Conservation (phyloP, 1,284 basidiomycete species). For the Tylopilus sp. region DNA sequence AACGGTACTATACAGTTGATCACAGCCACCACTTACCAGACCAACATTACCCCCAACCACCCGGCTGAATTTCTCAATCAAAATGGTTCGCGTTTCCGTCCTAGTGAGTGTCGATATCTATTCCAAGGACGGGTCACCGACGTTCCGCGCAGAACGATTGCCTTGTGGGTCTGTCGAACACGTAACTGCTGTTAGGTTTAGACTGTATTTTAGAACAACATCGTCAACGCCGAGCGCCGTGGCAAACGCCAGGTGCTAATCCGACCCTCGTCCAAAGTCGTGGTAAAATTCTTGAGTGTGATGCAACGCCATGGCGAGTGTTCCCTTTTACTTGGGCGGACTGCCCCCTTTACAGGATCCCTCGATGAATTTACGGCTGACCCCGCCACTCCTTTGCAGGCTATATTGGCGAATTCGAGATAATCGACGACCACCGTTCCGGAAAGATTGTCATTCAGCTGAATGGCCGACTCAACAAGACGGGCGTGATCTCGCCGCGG, state of each 20-base stretch:
- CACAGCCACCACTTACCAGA: slow-evolving; percentile 26
- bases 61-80: slow-evolving; percentile 20
- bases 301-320: slow-evolving; percentile 95
- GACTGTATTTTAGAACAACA: slow-evolving; percentile 69
- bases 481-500: slow-evolving; percentile 96
- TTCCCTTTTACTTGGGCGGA: neutral
- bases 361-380: neutral
- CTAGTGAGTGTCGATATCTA: slow-evolving; percentile 48
- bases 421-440: slow-evolving; percentile 98
- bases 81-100: slow-evolving; percentile 84
- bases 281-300: slow-evolving; percentile 92
- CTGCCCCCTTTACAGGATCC: neutral
- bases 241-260: slow-evolving; percentile 97
- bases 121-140: slow-evolving; percentile 3
- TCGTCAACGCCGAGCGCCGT: slow-evolving; percentile 96
- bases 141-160: slow-evolving; percentile 65
- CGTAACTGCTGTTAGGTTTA: neutral
- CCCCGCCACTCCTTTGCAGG: slow-evolving; percentile 45
- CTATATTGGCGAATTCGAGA: slow-evolving; percentile 99
- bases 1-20: slow-evolving; percentile 29
- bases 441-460: slow-evolving; percentile 99
- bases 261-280: slow-evolving; percentile 92
- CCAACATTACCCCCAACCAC: slow-evolving; percentile 3
- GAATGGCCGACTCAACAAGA: slow-evolving; percentile 98
- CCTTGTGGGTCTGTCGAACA: slow-evolving; percentile 44